phyloP scores from a whole-genome alignment of 768 basidiomycete genomes.

The Myochromella boudieri region DNA sequence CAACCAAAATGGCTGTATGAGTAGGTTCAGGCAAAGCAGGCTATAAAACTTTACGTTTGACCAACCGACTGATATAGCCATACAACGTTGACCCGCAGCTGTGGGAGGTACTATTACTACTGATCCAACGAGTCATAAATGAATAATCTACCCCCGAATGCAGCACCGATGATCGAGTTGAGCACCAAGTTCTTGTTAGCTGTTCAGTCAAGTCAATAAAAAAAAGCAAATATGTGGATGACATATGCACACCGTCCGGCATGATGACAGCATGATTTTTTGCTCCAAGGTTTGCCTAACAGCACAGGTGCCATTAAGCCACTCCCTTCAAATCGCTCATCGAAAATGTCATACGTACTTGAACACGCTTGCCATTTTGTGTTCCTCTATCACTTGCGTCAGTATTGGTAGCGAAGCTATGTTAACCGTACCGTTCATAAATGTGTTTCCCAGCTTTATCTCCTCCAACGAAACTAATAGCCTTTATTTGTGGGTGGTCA shows the following conservation, averaged over 20 bases:
- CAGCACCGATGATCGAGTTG: constrained; percentile 91
- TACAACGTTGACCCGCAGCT: constrained; percentile 97
- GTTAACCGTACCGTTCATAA: constrained; percentile 64
- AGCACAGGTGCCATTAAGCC: neutral
- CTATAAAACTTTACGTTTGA: neutral
- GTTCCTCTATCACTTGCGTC: constrained; percentile 56
- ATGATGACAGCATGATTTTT: constrained; percentile 95
- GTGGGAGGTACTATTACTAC: constrained; percentile 15
- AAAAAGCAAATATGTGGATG: neutral
- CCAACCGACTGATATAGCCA: constrained; percentile 91
- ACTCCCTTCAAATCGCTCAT: neutral
- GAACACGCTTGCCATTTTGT: constrained; percentile 85
- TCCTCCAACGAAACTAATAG: constrained; percentile 95
- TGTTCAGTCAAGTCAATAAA: constrained; percentile 24
- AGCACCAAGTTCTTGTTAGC: constrained; percentile 91
- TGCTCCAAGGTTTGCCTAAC: constrained; percentile 75
- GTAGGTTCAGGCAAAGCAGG: constrained; percentile 1
- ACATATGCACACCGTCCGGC: constrained; percentile 73
- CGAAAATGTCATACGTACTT: constrained; percentile 36
- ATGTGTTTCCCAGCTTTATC: constrained; percentile 94
- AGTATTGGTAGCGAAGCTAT: neutral
- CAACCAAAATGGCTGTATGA: constrained; percentile 72
- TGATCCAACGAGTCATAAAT: constrained; percentile 5
- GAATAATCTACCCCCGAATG: constrained; percentile 73
- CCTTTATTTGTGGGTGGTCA: constrained; percentile 87